Evolutionary conservation across 2,329 filamentous ascomycete species (phyloP), one percentile per base, ranked within the genome.

Genomic region (Exserohilum turcica): DNA sequence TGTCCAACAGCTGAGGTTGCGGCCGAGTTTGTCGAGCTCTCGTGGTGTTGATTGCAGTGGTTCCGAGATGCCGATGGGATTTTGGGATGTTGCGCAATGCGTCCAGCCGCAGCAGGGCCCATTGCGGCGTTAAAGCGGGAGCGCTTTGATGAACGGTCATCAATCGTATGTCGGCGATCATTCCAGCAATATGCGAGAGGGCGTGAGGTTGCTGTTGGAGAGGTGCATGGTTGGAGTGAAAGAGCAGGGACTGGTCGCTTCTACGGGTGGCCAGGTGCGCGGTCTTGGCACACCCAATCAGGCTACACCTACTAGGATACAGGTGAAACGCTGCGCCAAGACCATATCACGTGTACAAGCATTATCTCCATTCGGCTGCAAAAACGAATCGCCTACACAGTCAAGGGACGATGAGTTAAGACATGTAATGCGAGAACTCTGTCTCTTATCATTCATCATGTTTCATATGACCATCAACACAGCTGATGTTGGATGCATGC

Each of bases 271-370:
- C 40, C 27, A 29, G 32, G 40, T 32, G 42, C 28, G 29, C 29
- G 21, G 15, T 15, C 19, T 31, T 33, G 19, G 28, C 50, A 52
- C 37, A 10, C 46, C 44, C 21, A 27, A 48, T 43, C 21, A 12
- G 38, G 50, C 27, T 33, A 16, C 15, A 38, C 24, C 15, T 38
- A 33, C 38, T 24, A 27, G 36, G 18, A 28, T 42, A 18, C 18
- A 50, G 56, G 56, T 56, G 54, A n/a, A 54, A 48, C 46, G 31
- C 27, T 13, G 15, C 29, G 45, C 48, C 53, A 56, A 56, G 52
- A 53, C 12, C 21, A n/a, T 10, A 19, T 52, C 52, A 55, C 54
- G 50, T 56, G 50, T 18, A 15, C 5, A 7, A 32, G 33, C 28
- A 32, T 15, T 13, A 10, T 24, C 13, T 7, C 49, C 39, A 9